Evolutionary conservation across 2,329 filamentous ascomycete genomes (phyloP).

Genomic region (Tolypocladium paradoxum): DNA sequence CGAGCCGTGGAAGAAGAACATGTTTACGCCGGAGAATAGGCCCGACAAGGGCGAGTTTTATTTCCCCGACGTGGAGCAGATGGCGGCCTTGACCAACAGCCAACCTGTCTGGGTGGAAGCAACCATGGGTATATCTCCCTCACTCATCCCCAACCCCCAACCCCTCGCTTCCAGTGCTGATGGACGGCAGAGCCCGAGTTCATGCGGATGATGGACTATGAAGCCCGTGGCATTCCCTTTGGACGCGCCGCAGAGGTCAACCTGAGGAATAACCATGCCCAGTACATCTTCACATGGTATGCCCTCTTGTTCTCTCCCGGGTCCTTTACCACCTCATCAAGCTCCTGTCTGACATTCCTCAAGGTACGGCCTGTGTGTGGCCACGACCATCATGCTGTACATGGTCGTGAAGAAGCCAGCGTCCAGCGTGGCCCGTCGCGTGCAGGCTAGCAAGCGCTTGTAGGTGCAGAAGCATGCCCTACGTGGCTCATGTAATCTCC

Average conservation of each 20-base stretch:
- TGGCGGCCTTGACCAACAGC: conserved; percentile 72
- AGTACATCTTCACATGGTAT: conserved; percentile 99
- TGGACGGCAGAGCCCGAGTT: conserved; percentile 58
- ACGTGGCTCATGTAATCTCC: conserved; percentile 14
- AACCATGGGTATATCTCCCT: conserved; percentile 62
- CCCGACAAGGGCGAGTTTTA: conserved; percentile 82
- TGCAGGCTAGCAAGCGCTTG: conserved; percentile 69
- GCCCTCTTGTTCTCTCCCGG: conserved; percentile 15
- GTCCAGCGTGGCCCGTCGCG: conserved; percentile 58
- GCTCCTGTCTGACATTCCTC: conserved; percentile 2
- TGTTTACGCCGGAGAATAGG: conserved; percentile 87
- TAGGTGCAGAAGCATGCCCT: conserved; percentile 22
- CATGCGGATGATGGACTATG: conserved; percentile 63
- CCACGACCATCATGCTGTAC: conserved; percentile 91
- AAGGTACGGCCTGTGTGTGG: conserved; percentile 77
- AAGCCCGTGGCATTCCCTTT: conserved; percentile 76
- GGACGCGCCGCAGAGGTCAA: conserved; percentile 83
- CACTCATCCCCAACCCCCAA: not conserved
- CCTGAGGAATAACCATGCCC: conserved; percentile 88
- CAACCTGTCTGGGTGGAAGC: conserved; percentile 92
- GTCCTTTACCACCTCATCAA: not conserved
- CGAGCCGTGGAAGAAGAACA: conserved; percentile 93
- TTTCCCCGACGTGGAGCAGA: conserved; percentile 87
- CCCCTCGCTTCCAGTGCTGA: conserved; percentile 2
- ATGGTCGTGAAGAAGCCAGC: conserved; percentile 87